Evolutionary conservation across 2,329 filamentous ascomycete genomes (phyloP), one percentile per base, ranked within the genome.

Genomic region (Elsinoe batatas): DNA sequence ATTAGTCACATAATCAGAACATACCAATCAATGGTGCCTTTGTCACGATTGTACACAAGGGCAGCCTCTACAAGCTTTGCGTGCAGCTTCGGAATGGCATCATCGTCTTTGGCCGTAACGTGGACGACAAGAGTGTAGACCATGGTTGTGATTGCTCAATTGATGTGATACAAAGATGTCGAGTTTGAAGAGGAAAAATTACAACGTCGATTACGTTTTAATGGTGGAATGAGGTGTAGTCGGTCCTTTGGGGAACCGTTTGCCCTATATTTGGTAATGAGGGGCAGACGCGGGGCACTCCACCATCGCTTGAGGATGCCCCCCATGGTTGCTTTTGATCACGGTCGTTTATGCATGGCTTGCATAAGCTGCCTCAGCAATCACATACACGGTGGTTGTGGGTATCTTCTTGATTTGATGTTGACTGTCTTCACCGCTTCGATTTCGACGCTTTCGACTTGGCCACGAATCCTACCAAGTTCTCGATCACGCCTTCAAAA

Each of bases 401-500:
- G 26, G 12, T 35, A 35, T 36, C 37, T 38, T 8, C 37, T 38
- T 38, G 8, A 38, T 37, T 51, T 11, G 33, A 37, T 20, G 32
- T 13, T 38, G 33, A 20, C 33, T 26, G 44, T 49, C 26, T 35
- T 51, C 42, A 55, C 32, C 53, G 53, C 53, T 55, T 55, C 32
- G 53, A 44, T 36, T 55, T 55, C 13, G 53, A 44, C 20, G 53
- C 20, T 36, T 55, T 55, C 5, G 53, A 55, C 42, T 47, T 55
- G 15, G 53, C 40, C 32, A 70, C 68, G 53, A 68, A 69, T 3
- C 67, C 68, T 42, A 96, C 91, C 61, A 97, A 71, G 69, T 95
- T 96, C 72, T 95, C 91, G 77, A 97, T 96, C 13, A 97, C 91
- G 0, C 89, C 90, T 68, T 97, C 91, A 68, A 96, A 93, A 2